Evolutionary conservation across 257 asterid genomes (phyloP).

Genomic region (Lavandula angustifolia): DNA sequence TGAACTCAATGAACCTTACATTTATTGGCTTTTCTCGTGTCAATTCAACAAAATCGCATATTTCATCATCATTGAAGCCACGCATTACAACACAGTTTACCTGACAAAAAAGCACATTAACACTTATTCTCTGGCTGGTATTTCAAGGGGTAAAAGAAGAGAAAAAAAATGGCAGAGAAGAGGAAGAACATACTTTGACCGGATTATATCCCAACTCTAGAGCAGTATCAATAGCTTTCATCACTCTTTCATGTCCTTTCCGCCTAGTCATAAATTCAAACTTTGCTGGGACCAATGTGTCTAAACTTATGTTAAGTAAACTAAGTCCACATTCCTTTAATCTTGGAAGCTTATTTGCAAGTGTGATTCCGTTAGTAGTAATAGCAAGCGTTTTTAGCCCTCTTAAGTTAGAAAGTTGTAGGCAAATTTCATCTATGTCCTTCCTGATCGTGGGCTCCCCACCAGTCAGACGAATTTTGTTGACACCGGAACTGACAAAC

Average conservation of each 20-base stretch:
- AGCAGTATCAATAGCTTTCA: constrained; percentile 81
- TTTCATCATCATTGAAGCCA: constrained; percentile 98
- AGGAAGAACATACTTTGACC: constrained; percentile 63
- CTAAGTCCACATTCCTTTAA: constrained; percentile 79
- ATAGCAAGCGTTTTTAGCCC: constrained; percentile 84
- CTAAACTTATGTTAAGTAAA: constrained; percentile 85
- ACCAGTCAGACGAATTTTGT: constrained; percentile 90
- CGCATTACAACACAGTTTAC: constrained; percentile 97
- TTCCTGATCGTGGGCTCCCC: constrained; percentile 91
- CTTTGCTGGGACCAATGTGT: constrained; percentile 90
- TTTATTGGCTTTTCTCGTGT: constrained; percentile 92
- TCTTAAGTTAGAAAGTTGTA: constrained; percentile 57
- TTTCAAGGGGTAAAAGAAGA: not conserved
- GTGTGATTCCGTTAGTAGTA: constrained; percentile 83
- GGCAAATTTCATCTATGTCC: constrained; percentile 87
- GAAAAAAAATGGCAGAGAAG: constrained; percentile 1
- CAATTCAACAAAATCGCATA: constrained; percentile 86
- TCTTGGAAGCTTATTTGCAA: constrained; percentile 77
- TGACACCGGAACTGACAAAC: constrained; percentile 89
- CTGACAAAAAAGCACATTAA: constrained; percentile 46
- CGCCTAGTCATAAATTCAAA: constrained; percentile 93
- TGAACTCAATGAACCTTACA: constrained; percentile 92
- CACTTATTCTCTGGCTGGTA: constrained; percentile 14
- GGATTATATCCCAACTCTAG: constrained; percentile 79
- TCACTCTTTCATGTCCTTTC: constrained; percentile 86